Base-by-base conservation (phyloP, 2,329 filamentous ascomycete species). In the Diaporthe longicolla region DNA sequence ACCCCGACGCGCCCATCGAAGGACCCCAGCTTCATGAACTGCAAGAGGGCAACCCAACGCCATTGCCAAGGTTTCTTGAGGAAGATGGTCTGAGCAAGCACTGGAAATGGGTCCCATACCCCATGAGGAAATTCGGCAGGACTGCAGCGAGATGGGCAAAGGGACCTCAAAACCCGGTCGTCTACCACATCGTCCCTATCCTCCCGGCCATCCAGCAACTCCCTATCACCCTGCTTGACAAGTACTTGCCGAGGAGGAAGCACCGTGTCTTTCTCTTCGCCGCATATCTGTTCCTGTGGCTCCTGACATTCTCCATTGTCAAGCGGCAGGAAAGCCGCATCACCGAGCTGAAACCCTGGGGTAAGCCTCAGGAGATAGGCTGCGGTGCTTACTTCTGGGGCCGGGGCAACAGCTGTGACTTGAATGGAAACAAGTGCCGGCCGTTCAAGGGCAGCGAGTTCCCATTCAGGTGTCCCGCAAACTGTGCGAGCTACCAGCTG, bases 401-500 rank as follows among this genome's bases (percentile, higher is more conserved):
- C 11, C 81, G 90, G 50, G 92, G 91, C 45, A 95, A 95, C 79
- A 85, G 84, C 17, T 97, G 94, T 81, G 94, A 93, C 0, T 79
- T 96, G 19, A 91, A 96, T 77, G 94, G 94, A 9, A 90, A 91
- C 75, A 86, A 90, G 69, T 97, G 94, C 79, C 90, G 93, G 11
- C 94, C 94, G 0, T 97, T 97, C 79, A 89, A 88, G 73, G 92
- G 91, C 76, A 89, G 86, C 72, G 90, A 90, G 0, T 91, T 95
- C 78, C 87, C 93, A 0, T 97, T 97, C 80, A 88, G 92, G 71
- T 97, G 94, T 79, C 91, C 93, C 1, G 93, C 91, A 21, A 92
- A 91, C 78, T 97, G 94, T 81, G 88, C 88, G 58, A 89, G 88
- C 78, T 89, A 90, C 73, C 86, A 89, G 76, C 86, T 94, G 2